Evolutionary conservation across 192 early-diverging fungal genomes (phyloP), one percentile per base, ranked within the genome.

Genomic region (Radiomyces spectabilis): DNA sequence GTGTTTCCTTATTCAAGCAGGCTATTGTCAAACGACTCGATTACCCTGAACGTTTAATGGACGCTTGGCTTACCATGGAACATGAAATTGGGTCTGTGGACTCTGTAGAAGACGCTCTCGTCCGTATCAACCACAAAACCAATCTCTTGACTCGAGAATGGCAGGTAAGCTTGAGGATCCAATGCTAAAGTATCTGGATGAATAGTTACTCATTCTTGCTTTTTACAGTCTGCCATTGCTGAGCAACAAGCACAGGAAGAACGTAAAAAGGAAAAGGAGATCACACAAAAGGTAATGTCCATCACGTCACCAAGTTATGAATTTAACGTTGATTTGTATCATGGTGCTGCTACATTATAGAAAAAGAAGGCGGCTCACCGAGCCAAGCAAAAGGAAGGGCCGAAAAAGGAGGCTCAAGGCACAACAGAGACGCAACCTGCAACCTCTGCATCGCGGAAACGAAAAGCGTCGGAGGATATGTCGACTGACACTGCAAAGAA

Each of bases 41-140:
- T 32, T 71, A 66, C 35, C 73, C 68, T 16, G 65, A 68, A 30
- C 52, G 61, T 3, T 40, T 75, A 39, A 51, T 71, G 26, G 61
- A 71, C 30, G 50, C 40, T 8, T 75, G 65, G 65, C 53, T 42
- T 7, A 39, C 47, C 8, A 50, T 75, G 15, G 69, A 71, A 38
- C 65, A 68, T 43, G 53, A 69, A 30, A 29, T 52, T 19, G 71
- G 71, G 21, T 47, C 47, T 2, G 27, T 63, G 0, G 35, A 65
- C 2, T 55, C 49, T 8, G 25, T 59, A 5, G 35, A 65, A 29
- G 39, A 33, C 13, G 51, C 63, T 26, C 8, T 59, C 9, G 34
- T 59, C n/a, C 45, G 37, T 8, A 62, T 66, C 1, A 57, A 55
- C 27, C 38, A 46, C 5, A 53, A 43, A 27, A 33, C 39, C 31